Evolutionary conservation across 352 stramenopile species (phyloP).

Genomic region (Globisporangium cylindrosporum): DNA sequence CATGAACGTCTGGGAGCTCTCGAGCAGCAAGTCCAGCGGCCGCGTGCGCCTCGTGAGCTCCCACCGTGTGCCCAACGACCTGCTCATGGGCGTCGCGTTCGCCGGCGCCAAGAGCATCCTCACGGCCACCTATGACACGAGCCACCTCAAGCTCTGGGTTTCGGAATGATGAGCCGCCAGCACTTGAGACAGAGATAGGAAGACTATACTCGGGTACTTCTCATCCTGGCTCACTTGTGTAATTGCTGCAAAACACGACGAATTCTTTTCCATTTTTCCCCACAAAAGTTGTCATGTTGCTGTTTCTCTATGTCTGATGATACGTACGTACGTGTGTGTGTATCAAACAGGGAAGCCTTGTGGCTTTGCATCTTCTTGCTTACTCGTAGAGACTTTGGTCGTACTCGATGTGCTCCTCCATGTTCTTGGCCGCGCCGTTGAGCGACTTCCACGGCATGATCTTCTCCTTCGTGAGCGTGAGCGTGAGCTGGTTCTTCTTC

Average conservation of each 20-base stretch:
- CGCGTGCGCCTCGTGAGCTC: constrained; percentile 57
- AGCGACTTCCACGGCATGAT: constrained; percentile 69
- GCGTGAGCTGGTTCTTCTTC: constrained; percentile 58
- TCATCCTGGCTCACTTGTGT: not conserved
- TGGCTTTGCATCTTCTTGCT: not conserved
- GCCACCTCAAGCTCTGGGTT: constrained; percentile 69
- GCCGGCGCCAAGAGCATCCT: constrained; percentile 42
- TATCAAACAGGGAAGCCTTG: too few species aligned
- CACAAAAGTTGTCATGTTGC: not conserved
- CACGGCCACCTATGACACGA: constrained; percentile 63
- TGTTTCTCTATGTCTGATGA: not conserved
- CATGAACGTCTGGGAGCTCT: constrained; percentile 74
- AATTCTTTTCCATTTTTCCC: not conserved
- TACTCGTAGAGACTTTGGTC: constrained; percentile 78
- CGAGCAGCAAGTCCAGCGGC: constrained; percentile 18
- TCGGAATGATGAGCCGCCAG: constrained; percentile 31
- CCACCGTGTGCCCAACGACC: constrained; percentile 56
- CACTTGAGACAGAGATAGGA: not conserved
- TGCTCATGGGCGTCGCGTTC: constrained; percentile 62
- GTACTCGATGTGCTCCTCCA: constrained; percentile 86
- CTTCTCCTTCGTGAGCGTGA: constrained; percentile 68
- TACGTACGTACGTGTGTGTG: not conserved
- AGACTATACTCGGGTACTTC: not conserved
- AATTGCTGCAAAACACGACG: constrained; percentile 1
- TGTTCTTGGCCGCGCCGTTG: constrained; percentile 76